Evolutionary conservation across 371 early-diverging fungal genomes (phyloP).

Genomic region (Zancudomyces culisetae): DNA sequence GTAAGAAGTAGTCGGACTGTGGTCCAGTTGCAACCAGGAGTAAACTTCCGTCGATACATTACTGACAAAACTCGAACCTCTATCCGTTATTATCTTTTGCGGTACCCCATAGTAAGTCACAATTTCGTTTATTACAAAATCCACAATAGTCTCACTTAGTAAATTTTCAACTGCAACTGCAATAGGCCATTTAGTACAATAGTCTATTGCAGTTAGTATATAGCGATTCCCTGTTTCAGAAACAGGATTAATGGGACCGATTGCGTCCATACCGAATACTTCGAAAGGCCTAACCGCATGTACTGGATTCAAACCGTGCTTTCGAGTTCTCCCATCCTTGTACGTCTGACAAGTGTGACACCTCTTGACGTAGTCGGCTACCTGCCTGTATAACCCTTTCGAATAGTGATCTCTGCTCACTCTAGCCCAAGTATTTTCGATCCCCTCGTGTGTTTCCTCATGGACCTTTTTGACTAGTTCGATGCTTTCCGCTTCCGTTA

Average conservation of each 20-base stretch:
- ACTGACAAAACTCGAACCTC: background rate
- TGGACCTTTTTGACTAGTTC: background rate
- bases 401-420: background rate
- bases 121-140: background rate
- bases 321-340: background rate
- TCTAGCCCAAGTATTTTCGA: background rate
- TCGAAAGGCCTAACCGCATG: background rate
- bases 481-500: background rate
- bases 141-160: background rate
- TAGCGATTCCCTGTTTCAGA: background rate
- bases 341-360: background rate
- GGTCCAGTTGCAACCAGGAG: background rate
- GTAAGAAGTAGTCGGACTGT: background rate
- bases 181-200: background rate
- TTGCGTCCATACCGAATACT: background rate
- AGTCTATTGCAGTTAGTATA: background rate
- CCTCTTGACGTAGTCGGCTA: background rate
- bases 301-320: background rate
- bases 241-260: constrained; percentile 1
- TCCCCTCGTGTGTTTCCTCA: background rate
- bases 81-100: background rate
- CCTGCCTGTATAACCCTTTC: background rate
- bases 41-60: background rate
- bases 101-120: background rate
- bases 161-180: background rate